Evolutionary conservation across 176 grass and related monocot genomes (phyloP).

Genomic region (Zea luxurians): DNA sequence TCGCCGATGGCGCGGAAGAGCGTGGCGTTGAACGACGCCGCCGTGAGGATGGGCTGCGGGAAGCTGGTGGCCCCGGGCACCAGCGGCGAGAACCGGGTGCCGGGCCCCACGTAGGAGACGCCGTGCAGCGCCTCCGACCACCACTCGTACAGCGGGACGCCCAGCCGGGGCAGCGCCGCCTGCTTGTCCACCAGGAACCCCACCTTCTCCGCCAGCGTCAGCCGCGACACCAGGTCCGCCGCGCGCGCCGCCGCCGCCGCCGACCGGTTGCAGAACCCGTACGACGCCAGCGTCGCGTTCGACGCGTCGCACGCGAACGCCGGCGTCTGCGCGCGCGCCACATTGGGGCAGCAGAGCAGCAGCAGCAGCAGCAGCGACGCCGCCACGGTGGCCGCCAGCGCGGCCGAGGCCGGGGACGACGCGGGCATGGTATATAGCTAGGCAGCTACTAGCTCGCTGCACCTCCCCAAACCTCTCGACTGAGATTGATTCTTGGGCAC

Average conservation of each 20-base stretch:
- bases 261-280: constrained; percentile 75
- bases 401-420: not conserved
- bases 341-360: not conserved
- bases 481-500: not conserved
- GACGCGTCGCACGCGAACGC: constrained; percentile 83
- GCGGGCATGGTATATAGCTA: constrained; percentile 12
- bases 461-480: not conserved
- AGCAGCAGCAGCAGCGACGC: not conserved
- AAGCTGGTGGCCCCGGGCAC: constrained; percentile 93
- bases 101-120: constrained; percentile 80
- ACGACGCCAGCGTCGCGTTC: constrained; percentile 41
- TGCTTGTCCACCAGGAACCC: constrained; percentile 82
- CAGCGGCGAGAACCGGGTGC: constrained; percentile 65
- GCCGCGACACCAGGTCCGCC: constrained; percentile 56
- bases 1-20: constrained; percentile 82
- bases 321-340: constrained; percentile 46
- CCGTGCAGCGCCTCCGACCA: constrained; percentile 98
- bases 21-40: constrained; percentile 81
- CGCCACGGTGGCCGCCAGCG: too few relatives aligned
- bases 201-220: constrained; percentile 83
- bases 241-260: constrained; percentile 41
- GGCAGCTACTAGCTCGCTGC: not conserved
- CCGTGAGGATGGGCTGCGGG: constrained; percentile 84
- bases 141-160: constrained; percentile 93
- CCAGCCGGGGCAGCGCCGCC: constrained; percentile 64